Conservation (phyloP, 2,329 filamentous ascomycete genomes). For the Fusarium torulosum region DNA sequence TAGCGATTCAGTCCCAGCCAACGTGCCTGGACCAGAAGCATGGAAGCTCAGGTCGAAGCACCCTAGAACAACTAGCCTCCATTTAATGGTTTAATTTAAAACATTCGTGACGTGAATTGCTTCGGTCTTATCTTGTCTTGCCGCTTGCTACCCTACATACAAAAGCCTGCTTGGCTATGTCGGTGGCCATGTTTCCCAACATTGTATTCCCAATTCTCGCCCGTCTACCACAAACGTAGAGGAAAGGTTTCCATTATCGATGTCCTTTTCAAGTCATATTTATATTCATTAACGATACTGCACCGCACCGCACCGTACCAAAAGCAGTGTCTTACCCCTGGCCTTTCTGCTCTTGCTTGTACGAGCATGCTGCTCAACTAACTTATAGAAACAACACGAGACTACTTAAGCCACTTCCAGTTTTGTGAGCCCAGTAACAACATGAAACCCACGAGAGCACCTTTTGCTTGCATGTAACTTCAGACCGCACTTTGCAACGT, state of each 20-base stretch:
- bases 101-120: not conserved
- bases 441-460: constrained; percentile 14
- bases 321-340: constrained; percentile 2
- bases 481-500: constrained; percentile 15
- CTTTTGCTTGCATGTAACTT: constrained; percentile 5
- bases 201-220: not conserved
- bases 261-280: constrained; percentile 5
- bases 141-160: not conserved
- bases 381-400: constrained; percentile 6
- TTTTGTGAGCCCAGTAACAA: constrained; percentile 6
- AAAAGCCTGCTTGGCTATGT: not conserved
- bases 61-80: constrained; percentile 17
- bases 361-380: constrained; percentile 14
- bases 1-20: constrained; percentile 24
- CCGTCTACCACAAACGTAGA: not conserved
- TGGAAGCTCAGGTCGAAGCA: constrained; percentile 32
- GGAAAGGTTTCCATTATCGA: not conserved
- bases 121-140: not conserved
- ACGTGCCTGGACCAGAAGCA: constrained; percentile 8
- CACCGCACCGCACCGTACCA: constrained; percentile 6
- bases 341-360: constrained; percentile 6
- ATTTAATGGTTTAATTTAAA: not conserved
- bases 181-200: not conserved
- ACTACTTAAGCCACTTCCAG: not conserved
- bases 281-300: constrained; percentile 30